Percentiles rank a stretch among this genome's conserved stretches.
Conservation (phyloP, 2,329 filamentous ascomycete genomes). For the Clathrospora elynae region DNA sequence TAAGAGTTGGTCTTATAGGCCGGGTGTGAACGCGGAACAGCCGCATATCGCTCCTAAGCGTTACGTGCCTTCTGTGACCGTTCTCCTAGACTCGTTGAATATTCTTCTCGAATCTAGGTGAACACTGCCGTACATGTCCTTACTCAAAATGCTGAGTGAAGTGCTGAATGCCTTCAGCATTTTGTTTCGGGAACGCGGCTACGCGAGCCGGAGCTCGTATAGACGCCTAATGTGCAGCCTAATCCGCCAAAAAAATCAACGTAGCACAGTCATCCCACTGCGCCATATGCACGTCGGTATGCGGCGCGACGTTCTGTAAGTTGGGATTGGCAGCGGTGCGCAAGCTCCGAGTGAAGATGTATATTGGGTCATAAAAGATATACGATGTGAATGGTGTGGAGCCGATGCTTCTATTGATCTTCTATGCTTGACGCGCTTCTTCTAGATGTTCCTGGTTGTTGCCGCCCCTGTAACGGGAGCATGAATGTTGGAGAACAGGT, state of each 20-base stretch:
- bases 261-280: constrained; percentile 11
- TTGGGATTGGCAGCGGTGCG: constrained; percentile 1
- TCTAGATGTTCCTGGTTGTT: constrained; percentile 22
- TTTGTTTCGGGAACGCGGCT: constrained; percentile 26
- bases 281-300: constrained; percentile 17
- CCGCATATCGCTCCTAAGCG: constrained; percentile 20
- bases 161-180: constrained; percentile 5
- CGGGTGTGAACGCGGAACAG: constrained; percentile 17
- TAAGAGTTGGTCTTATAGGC: constrained; percentile 4
- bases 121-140: constrained; percentile 23
- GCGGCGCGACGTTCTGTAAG: constrained; percentile 7
- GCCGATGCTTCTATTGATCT: constrained; percentile 22
- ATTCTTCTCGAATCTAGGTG: constrained; percentile 13
- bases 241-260: constrained; percentile 5
- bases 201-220: constrained; percentile 25
- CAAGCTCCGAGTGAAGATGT: constrained; percentile 2
- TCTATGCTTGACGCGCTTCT: constrained; percentile 19
- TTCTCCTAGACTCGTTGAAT: constrained; percentile 6
- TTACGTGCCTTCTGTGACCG: constrained; percentile 11
- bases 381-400: constrained; percentile 14
- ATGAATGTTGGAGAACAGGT: constrained; percentile 18
- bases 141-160: constrained; percentile 18
- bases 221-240: constrained; percentile 8
- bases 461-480: constrained; percentile 15
- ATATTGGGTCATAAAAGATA: background rate